Conservation (phyloP, 106 monocot genomes). For the Ottelia alismoides region DNA sequence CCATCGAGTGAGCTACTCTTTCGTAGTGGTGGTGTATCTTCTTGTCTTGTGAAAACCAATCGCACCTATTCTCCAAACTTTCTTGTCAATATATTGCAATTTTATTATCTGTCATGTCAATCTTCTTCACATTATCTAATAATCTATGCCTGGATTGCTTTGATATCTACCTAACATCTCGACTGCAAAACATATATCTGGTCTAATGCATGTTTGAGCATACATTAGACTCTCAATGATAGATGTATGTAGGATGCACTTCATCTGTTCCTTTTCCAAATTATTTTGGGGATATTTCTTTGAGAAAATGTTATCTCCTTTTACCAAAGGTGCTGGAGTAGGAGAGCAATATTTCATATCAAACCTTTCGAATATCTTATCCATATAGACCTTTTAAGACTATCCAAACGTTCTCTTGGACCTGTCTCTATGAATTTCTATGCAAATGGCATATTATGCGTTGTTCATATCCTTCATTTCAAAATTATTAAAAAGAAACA, state of each 20-base stretch:
- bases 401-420: not conserved
- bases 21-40: too few relatives aligned
- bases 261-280: slow-evolving; percentile 1
- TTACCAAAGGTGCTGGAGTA: not conserved
- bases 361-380: slow-evolving; percentile 1
- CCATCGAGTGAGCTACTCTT: too few relatives aligned
- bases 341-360: not conserved
- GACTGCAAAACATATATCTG: slow-evolving; percentile 1
- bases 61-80: too few relatives aligned
- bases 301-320: not conserved
- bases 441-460: not conserved
- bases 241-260: not conserved
- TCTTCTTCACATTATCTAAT: too few relatives aligned
- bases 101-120: too few relatives aligned
- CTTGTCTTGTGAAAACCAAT: too few relatives aligned
- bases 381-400: not conserved
- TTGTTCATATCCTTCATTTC: slow-evolving; percentile 8
- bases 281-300: not conserved
- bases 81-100: too few relatives aligned
- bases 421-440: slow-evolving; percentile 1
- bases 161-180: slow-evolving; percentile 1
- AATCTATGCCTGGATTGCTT: slow-evolving; percentile 1
- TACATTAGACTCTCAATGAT: slow-evolving; percentile 3
- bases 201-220: slow-evolving; percentile 1
- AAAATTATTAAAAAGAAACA: slow-evolving; percentile 7